phyloP scores from a whole-genome alignment of 441 rosid genomes.

The Mallotus repandus region DNA sequence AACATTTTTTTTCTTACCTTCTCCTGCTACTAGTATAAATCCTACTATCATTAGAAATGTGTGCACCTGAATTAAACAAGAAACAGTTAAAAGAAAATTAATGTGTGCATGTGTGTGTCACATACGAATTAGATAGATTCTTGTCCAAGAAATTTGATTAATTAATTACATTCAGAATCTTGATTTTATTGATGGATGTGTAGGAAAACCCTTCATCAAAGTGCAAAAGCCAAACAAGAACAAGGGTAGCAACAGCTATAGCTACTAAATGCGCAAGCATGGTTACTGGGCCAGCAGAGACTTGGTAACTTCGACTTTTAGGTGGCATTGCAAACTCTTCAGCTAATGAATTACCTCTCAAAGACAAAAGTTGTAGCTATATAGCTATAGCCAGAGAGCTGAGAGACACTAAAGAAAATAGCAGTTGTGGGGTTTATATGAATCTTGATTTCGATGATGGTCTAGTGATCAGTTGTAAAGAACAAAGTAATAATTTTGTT shows the following conservation, averaged over 20 bases:
- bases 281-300: constrained; percentile 37
- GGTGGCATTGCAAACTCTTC: constrained; percentile 25
- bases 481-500: constrained; percentile 9
- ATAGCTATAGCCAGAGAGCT: too few species aligned
- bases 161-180: constrained; percentile 46
- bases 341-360: neutral
- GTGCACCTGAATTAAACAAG: constrained; percentile 38
- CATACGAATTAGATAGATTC: too few species aligned
- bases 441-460: neutral
- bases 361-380: too few species aligned
- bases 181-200: constrained; percentile 30
- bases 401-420: too few species aligned
- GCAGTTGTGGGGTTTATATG: too few species aligned
- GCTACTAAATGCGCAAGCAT: constrained; percentile 41
- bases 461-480: neutral
- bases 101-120: too few species aligned
- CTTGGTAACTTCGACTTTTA: constrained; percentile 33
- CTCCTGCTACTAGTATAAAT: constrained; percentile 47
- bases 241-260: constrained; percentile 39
- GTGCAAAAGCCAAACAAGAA: constrained; percentile 53
- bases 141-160: neutral
- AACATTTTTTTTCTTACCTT: constrained; percentile 32
- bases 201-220: constrained; percentile 36
- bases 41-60: constrained; percentile 54
- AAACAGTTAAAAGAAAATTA: too few species aligned